Percentiles rank a stretch among this genome's conserved stretches.
These are phyloP conservation scores for Calonectria pseudoturangicola DNA, from an alignment of 2,329 filamentous ascomycete genomes.

Conservation along the genomic window DNA sequence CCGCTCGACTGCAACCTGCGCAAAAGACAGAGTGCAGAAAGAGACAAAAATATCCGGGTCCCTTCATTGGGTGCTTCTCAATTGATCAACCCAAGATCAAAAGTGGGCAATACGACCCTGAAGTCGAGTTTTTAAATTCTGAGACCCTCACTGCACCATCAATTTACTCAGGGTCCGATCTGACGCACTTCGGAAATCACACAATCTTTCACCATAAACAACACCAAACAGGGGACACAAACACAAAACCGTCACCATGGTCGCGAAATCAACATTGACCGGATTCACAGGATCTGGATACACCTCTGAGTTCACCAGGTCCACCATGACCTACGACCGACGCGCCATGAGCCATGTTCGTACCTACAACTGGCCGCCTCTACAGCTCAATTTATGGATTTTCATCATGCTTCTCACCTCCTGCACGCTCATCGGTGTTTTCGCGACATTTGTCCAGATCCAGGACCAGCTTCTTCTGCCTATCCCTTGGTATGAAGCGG, in stretches of 20 bases:
- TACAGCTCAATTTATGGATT: slow-evolving; percentile 81
- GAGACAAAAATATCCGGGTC: not conserved
- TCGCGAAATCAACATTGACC: slow-evolving; percentile 53
- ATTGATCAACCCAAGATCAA: not conserved
- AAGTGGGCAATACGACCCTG: not conserved
- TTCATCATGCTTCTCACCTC: slow-evolving; percentile 78
- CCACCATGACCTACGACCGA: slow-evolving; percentile 66
- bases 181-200: slow-evolving; percentile 12
- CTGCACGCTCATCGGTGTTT: slow-evolving; percentile 76
- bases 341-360: slow-evolving; percentile 68
- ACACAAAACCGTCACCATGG: slow-evolving; percentile 50
- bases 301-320: slow-evolving; percentile 54
- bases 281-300: slow-evolving; percentile 56
- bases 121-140: not conserved
- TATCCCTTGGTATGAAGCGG: slow-evolving; percentile 74
- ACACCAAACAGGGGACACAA: not conserved
- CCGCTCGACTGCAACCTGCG: slow-evolving; percentile 11
- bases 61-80: slow-evolving; percentile 13
- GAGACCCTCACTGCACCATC: slow-evolving; percentile 6
- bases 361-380: slow-evolving; percentile 81
- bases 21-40: slow-evolving; percentile 15
- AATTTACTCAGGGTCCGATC: slow-evolving; percentile 13
- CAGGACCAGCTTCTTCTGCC: slow-evolving; percentile 73
- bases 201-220: not conserved
- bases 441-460: slow-evolving; percentile 75